Percentiles rank a stretch among this genome's conserved stretches.
Evolutionary conservation across 2,329 filamentous ascomycete species (phyloP).

Genomic region (Penicillium sp.): DNA sequence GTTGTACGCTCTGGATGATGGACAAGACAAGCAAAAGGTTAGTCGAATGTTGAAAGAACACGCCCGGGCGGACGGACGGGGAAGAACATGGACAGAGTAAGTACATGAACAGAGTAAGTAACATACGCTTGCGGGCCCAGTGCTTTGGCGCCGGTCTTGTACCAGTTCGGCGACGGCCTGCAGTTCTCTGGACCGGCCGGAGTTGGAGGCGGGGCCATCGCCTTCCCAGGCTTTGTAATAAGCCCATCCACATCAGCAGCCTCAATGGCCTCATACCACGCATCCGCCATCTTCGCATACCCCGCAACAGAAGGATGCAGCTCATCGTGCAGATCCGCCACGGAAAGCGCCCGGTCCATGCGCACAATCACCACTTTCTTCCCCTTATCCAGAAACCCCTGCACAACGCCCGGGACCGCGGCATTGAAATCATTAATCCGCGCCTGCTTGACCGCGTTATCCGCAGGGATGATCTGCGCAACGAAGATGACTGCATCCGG

Average conservation of each 20-base stretch:
- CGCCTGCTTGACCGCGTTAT: background rate
- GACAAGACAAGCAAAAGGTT: too few relatives aligned
- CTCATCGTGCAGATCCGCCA: slow-evolving; percentile 1
- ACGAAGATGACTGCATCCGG: background rate
- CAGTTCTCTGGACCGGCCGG: background rate
- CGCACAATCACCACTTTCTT: too few relatives aligned
- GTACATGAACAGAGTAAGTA: too few relatives aligned
- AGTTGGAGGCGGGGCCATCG: background rate
- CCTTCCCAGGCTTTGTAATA: background rate
- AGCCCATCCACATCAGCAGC: background rate
- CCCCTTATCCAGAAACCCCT: too few relatives aligned
- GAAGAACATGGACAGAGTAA: too few relatives aligned
- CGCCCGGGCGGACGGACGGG: too few relatives aligned
- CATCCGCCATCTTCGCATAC: slow-evolving; percentile 20
- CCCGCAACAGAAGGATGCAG: slow-evolving; percentile 17
- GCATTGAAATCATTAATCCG: background rate
- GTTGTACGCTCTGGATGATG: background rate
- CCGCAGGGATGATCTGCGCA: background rate
- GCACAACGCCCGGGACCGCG: background rate
- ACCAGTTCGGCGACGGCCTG: background rate
- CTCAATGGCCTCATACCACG: slow-evolving; percentile 18
- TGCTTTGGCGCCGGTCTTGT: background rate
- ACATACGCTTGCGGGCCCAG: background rate
- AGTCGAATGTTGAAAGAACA: too few relatives aligned
- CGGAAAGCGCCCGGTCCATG: too few relatives aligned